These are phyloP conservation scores for Trichoderma asperelloides DNA, from an alignment of 495 filamentous ascomycete species.

Conservation along the genomic window DNA sequence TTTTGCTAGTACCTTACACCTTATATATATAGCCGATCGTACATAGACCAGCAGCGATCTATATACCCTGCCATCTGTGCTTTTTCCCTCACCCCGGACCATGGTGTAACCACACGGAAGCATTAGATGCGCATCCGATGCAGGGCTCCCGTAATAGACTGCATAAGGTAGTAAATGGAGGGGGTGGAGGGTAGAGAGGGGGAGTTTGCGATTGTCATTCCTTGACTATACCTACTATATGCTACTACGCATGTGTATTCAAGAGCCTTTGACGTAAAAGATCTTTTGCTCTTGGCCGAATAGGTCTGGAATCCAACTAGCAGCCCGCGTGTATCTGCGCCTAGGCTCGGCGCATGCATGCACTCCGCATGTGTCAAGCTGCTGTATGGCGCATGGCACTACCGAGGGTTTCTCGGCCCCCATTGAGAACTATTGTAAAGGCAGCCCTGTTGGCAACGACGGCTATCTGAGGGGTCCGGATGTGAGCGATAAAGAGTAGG, in stretches of 20 bases:
- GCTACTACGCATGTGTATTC: neutral
- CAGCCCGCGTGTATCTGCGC: too few species aligned
- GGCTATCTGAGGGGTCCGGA: too few species aligned
- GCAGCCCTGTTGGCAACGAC: too few species aligned
- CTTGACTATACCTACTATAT: neutral
- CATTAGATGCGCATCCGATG: neutral
- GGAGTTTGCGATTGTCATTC: neutral
- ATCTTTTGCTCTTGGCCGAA: too few species aligned
- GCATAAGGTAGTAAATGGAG: neutral
- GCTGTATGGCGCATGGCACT: too few species aligned
- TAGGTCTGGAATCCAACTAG: too few species aligned
- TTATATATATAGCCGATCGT: neutral
- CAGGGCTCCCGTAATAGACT: neutral
- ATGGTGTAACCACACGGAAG: conserved; percentile 1
- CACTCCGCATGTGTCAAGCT: too few species aligned
- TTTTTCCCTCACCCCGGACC: neutral
- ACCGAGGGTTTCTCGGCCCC: too few species aligned
- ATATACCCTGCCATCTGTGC: neutral
- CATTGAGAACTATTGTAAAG: too few species aligned
- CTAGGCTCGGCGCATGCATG: too few species aligned
- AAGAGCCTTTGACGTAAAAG: too few species aligned
- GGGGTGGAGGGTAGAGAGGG: neutral
- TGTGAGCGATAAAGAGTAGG: too few species aligned
- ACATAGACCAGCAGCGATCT: neutral
- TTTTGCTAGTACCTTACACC: neutral